Evolutionary conservation across 768 basidiomycete genomes (phyloP).

Genomic region (Suillus americanus): DNA sequence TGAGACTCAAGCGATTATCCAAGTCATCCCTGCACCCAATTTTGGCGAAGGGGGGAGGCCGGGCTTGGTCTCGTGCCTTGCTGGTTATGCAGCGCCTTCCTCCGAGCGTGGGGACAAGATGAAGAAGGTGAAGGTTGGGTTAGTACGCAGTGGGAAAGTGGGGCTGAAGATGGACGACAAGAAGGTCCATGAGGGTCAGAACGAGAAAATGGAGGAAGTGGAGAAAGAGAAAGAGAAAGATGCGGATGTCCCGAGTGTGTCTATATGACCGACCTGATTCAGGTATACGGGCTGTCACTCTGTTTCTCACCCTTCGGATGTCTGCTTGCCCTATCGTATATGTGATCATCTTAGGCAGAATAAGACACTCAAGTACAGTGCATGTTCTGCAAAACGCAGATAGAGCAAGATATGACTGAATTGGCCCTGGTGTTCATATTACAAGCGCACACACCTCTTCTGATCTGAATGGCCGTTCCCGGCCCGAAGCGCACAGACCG

Average conservation of each 20-base stretch:
- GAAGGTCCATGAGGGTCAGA: not conserved
- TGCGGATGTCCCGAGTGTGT: conserved; percentile 20
- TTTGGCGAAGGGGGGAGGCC: conserved; percentile 22
- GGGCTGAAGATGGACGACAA: conserved; percentile 6
- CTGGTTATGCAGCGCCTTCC: conserved; percentile 44
- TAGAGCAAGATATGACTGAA: no score
- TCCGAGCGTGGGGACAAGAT: conserved; percentile 41
- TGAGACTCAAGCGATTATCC: conserved; percentile 68
- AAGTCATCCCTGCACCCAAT: conserved; percentile 60
- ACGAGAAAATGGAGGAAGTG: not conserved
- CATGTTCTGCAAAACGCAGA: not conserved
- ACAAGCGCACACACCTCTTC: no score
- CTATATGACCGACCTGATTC: conserved; percentile 9
- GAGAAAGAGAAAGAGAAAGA: conserved; percentile 5
- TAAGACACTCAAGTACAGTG: not conserved
- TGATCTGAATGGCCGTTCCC: no score
- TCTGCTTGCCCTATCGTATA: not conserved
- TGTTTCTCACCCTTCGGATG: not conserved
- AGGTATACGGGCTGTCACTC: not conserved
- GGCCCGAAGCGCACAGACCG: no score
- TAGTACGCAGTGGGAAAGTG: conserved; percentile 21
- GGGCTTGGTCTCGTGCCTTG: conserved; percentile 29
- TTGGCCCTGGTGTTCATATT: no score
- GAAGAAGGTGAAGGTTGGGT: conserved; percentile 29
- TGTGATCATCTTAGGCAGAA: not conserved